A percentile compares a stretch with the other conserved stretches of the same genome.
These are phyloP conservation scores for Haplosporangium sp. DNA, from an alignment of 371 early-diverging fungal genomes.

Conservation along the genomic window DNA sequence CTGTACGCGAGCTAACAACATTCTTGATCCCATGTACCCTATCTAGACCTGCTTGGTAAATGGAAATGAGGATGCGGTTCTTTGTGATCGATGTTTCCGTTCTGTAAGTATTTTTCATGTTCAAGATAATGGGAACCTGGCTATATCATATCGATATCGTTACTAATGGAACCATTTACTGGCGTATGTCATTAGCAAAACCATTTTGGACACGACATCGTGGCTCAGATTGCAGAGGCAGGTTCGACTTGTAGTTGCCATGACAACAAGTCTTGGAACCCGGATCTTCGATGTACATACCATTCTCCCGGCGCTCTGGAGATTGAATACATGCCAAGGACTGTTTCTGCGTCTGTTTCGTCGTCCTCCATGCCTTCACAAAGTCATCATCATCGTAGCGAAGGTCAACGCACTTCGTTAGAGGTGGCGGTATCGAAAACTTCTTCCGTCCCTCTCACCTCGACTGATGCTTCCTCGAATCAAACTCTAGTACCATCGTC, in stretches of 20 bases:
- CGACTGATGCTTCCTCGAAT: not conserved
- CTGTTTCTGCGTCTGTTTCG: not conserved
- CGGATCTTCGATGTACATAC: slow-evolving; percentile 18
- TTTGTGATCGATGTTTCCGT: slow-evolving; percentile 45
- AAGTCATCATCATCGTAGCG: not conserved
- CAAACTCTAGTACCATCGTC: no score
- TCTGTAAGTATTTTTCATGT: slow-evolving; percentile 23
- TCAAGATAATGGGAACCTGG: no score
- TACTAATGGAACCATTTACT: not conserved
- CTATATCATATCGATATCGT: no score
- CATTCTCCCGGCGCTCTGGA: slow-evolving; percentile 17
- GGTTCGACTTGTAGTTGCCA: slow-evolving; percentile 28
- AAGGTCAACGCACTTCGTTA: not conserved
- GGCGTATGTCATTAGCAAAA: slow-evolving; percentile 19
- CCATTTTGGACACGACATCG: slow-evolving; percentile 31
- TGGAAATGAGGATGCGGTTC: not conserved
- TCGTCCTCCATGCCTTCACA: not conserved
- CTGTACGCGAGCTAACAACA: no score
- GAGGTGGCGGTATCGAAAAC: not conserved
- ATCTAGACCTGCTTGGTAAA: slow-evolving; percentile 19
- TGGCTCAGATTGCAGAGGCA: slow-evolving; percentile 16
- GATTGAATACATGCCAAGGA: slow-evolving; percentile 10
- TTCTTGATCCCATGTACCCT: no score
- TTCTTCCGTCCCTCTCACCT: not conserved
- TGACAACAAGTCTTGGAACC: slow-evolving; percentile 31